Conservation (phyloP, 2,329 filamentous ascomycete species). For the Plenodomus tracheiphilus region DNA sequence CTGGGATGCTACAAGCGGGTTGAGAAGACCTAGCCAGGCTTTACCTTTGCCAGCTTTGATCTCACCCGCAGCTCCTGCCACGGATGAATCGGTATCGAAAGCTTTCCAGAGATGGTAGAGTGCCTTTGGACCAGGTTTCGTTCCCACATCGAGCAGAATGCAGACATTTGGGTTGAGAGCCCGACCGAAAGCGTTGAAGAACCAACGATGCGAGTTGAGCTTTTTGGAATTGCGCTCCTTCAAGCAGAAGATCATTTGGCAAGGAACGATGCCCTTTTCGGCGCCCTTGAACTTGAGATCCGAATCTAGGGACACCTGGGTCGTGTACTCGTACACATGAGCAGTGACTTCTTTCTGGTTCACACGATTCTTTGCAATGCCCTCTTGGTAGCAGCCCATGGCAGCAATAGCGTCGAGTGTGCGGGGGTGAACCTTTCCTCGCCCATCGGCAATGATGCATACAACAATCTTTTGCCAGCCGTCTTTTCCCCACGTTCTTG, state of each 20-base stretch:
- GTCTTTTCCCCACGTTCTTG: conserved; percentile 92
- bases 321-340: conserved; percentile 98
- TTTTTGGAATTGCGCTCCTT: conserved; percentile 99
- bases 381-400: conserved; percentile 97
- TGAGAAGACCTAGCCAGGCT: conserved; percentile 79
- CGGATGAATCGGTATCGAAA: conserved; percentile 96
- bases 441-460: conserved; percentile 92
- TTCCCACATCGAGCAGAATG: conserved; percentile 95
- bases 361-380: conserved; percentile 97
- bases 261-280: conserved; percentile 97
- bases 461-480: conserved; percentile 99
- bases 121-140: conserved; percentile 82
- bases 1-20: conserved; percentile 92
- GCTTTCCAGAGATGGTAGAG: conserved; percentile 99
- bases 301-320: conserved; percentile 91
- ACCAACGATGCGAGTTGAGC: conserved; percentile 98
- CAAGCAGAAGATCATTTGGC: conserved; percentile 96
- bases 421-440: conserved; percentile 88
- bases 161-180: conserved; percentile 95
- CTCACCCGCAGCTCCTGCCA: conserved; percentile 94
- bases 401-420: conserved; percentile 93
- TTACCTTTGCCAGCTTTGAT: conserved; percentile 97
- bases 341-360: conserved; percentile 94
- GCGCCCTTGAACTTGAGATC: conserved; percentile 99
- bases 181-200: conserved; percentile 96